Conservation (phyloP, 768 basidiomycete genomes). For the Boletus patriciae region DNA sequence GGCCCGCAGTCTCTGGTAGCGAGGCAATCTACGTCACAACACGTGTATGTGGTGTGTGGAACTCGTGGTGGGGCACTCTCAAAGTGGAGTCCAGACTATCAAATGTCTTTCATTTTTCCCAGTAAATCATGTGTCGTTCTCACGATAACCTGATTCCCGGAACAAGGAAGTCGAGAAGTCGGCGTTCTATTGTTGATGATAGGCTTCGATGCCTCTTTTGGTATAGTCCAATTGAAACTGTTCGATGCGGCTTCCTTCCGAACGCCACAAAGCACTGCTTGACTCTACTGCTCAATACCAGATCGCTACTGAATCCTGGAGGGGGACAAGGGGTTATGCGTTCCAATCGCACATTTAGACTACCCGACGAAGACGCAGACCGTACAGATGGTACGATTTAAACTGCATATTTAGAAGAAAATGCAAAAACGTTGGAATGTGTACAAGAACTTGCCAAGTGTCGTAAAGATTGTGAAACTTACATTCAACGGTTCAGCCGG, state of each 20-base stretch:
- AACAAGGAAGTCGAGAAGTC: slow-evolving; percentile 24
- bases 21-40: background rate
- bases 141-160: slow-evolving; percentile 16
- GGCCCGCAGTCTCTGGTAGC: background rate
- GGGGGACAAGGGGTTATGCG: background rate
- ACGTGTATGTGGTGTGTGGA: slow-evolving; percentile 17
- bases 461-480: slow-evolving; percentile 20
- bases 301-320: background rate
- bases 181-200: slow-evolving; percentile 19
- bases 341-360: background rate
- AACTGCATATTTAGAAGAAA: background rate
- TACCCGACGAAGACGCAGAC: background rate
- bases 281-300: background rate
- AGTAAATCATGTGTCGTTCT: slow-evolving; percentile 2
- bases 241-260: slow-evolving; percentile 1
- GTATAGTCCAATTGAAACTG: slow-evolving; percentile 2
- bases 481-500: slow-evolving; percentile 1
- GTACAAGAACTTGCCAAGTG: slow-evolving; percentile 9
- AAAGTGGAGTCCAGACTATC: background rate
- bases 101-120: slow-evolving; percentile 8
- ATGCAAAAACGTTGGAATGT: background rate
- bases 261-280: slow-evolving; percentile 29
- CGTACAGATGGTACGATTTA: background rate
- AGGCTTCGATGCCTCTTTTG: slow-evolving; percentile 9
- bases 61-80: slow-evolving; percentile 15